Evolutionary conservation across 2,329 filamentous ascomycete genomes (phyloP).

Genomic region (Alternaria ventricosa): DNA sequence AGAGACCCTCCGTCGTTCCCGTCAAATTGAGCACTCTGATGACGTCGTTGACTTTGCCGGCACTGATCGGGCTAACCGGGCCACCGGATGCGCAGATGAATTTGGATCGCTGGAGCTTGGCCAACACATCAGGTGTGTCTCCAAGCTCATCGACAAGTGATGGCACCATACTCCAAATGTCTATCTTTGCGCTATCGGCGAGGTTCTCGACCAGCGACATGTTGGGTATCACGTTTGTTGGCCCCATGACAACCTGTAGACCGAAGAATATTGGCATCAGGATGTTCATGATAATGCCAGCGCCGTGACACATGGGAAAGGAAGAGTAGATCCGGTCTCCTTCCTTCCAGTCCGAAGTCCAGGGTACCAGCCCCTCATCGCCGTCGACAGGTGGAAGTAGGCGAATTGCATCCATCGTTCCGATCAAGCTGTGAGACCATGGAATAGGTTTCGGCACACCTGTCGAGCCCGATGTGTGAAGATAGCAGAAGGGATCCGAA

Average conservation of each 20-base stretch:
- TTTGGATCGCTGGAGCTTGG: conserved; percentile 24
- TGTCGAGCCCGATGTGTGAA: conserved; percentile 48
- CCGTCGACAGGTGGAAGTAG: conserved; percentile 45
- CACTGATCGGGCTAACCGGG: conserved; percentile 28
- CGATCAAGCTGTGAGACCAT: conserved; percentile 42
- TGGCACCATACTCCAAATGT: conserved; percentile 31
- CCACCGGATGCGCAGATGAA: conserved; percentile 47
- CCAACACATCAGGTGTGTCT: conserved; percentile 25
- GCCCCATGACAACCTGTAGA: conserved; percentile 49
- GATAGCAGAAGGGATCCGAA: conserved; percentile 32
- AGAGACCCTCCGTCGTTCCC: conserved; percentile 31
- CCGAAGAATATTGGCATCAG: conserved; percentile 48
- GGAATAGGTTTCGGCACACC: conserved; percentile 46
- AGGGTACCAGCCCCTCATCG: conserved; percentile 23
- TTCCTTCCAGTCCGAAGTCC: conserved; percentile 29
- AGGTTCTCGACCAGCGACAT: conserved; percentile 46
- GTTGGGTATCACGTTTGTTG: conserved; percentile 45
- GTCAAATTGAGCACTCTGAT: conserved; percentile 28
- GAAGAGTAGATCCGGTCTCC: conserved; percentile 35
- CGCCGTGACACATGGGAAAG: conserved; percentile 48
- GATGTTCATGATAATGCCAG: conserved; percentile 54
- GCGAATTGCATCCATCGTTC: conserved; percentile 49
- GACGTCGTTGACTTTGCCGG: conserved; percentile 23
- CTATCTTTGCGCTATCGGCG: conserved; percentile 42
- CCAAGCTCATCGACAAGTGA: conserved; percentile 34